Evolutionary conservation across 1,284 basidiomycete species (phyloP).

Genomic region (Rhodotorula sp.): DNA sequence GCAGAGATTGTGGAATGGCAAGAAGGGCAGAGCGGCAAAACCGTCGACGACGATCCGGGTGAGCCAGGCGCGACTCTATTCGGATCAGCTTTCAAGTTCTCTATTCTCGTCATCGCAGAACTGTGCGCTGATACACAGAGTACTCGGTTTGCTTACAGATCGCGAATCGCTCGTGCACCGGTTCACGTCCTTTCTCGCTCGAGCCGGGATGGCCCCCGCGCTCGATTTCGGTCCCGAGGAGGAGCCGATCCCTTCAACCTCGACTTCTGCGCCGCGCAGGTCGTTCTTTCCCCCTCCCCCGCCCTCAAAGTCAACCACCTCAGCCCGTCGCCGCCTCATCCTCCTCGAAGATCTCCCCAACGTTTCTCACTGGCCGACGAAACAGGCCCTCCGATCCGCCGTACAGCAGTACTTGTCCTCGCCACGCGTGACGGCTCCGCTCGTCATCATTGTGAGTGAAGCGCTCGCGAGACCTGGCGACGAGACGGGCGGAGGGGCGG

Average conservation of each 20-base stretch:
- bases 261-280: neutral
- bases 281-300: neutral
- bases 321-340: constrained; percentile 56
- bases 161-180: constrained; percentile 66
- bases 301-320: too few species aligned
- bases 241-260: constrained; percentile 8
- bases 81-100: neutral
- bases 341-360: constrained; percentile 93
- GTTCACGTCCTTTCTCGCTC: constrained; percentile 72
- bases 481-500: constrained; percentile 55
- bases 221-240: constrained; percentile 53
- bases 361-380: constrained; percentile 63
- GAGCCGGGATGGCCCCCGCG: constrained; percentile 64
- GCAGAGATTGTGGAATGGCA: constrained; percentile 86
- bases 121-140: neutral
- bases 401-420: constrained; percentile 58
- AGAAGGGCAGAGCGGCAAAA: constrained; percentile 52
- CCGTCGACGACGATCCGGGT: neutral
- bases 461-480: constrained; percentile 55
- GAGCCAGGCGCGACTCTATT: neutral
- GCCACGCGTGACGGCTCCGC: constrained; percentile 56
- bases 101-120: neutral
- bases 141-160: constrained; percentile 14
- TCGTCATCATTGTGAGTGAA: constrained; percentile 83
- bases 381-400: constrained; percentile 70